Evolutionary conservation across 176 grass and related monocot species (phyloP), one percentile per base, ranked within the genome.

Genomic region (Carex myosuroides): DNA sequence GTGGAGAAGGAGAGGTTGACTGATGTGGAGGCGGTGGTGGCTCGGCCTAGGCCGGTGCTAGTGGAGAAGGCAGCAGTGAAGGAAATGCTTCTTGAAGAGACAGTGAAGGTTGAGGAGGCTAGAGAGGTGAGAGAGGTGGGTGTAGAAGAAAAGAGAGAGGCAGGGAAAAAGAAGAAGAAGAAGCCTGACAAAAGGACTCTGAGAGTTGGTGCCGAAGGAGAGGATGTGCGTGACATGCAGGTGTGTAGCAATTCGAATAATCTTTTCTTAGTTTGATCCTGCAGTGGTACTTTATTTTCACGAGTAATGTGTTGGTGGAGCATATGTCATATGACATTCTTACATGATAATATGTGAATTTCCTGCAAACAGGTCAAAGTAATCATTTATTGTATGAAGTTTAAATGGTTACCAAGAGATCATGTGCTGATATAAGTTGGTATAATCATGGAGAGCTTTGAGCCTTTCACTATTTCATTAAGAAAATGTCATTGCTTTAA

Each of bases 211-310:
- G 67, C 88, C 3, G 96, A 95, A 88, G 96, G 96, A 41, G 91
- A 95, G 14, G 93, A 98, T 83, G 96, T 95, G 88, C 86, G 86
- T 59, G 88, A 80, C 66, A 88, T 98, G 96, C 96, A 95, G 93
- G 93, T 93, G 57, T 81, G 46, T 80, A 10, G 8, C 50, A 77
- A 83, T 82, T 88, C 76, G 16, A 14, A 64, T 53, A 4, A 11
- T 75, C 20, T 72, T 4, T 81, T 79, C 1, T 70, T 93, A 69
- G 16, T 69, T 70, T 42, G 14, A 69, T 69, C 1, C 18, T 69
- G 66, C 33, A 29, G 73, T 85, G 85, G 61, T 83, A 92, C 70
- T 85, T 20, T 8, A 46, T n/a, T 70, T 70, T 64, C 26, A 74
- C 79, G 72, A 83, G 68, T n/a, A 33, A 67, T 65, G 14, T 69